Conservation (phyloP, 164 flowering plant genomes). For the Piper betle region DNA sequence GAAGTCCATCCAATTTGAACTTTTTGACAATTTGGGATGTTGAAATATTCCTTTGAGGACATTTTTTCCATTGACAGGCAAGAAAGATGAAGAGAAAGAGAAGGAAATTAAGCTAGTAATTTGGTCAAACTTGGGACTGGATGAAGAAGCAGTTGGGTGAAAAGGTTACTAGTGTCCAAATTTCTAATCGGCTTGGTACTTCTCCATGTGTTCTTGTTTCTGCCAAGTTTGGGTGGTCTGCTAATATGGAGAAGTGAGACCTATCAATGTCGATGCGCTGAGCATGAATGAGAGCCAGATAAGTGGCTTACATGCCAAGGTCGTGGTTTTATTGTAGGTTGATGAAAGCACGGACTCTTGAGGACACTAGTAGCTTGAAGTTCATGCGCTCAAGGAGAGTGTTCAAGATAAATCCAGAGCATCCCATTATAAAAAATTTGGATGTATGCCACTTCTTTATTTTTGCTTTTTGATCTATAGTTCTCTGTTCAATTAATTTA, state of each 20-base stretch:
- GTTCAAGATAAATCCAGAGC: constrained; percentile 12
- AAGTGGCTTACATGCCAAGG: not conserved
- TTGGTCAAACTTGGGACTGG: constrained; percentile 82
- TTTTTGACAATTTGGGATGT: constrained; percentile 2
- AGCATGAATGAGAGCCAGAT: not conserved
- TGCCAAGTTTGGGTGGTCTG: constrained; percentile 98
- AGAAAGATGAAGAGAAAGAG: constrained; percentile 72
- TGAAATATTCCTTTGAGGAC: not conserved
- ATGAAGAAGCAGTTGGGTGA: constrained; percentile 80
- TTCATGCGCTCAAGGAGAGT: constrained; percentile 15
- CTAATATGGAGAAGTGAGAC: constrained; percentile 89
- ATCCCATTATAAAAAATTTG: constrained; percentile 12
- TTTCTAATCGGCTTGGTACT: constrained; percentile 70
- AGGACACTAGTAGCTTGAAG: constrained; percentile 12
- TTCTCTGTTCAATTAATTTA: no score
- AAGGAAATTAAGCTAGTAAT: constrained; percentile 74
- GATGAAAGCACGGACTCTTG: constrained; percentile 16
- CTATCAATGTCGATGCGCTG: not conserved
- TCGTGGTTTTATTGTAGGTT: constrained; percentile 11
- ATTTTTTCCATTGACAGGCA: constrained; percentile 25
- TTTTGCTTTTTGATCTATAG: no score
- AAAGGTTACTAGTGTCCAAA: constrained; percentile 83
- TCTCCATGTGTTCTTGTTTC: constrained; percentile 97
- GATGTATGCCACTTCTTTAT: not conserved
- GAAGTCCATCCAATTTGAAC: not conserved